Base-by-base conservation (phyloP, 2,329 filamentous ascomycete genomes). In the Aspergillus viridinutans region DNA sequence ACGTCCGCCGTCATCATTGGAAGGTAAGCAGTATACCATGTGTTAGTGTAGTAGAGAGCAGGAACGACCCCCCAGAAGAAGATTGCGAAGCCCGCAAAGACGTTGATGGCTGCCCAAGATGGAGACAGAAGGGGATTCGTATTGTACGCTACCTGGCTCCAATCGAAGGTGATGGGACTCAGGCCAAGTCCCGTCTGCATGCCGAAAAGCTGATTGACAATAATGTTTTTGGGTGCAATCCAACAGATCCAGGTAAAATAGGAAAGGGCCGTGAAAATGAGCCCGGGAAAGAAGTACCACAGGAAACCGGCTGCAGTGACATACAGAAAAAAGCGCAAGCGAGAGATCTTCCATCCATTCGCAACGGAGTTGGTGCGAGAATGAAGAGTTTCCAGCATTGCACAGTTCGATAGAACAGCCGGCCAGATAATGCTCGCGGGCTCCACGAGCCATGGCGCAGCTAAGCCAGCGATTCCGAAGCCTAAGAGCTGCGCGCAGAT, bases 1-100 rank as follows among this genome's bases (percentile, higher is more conserved):
- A 81, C 81, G 58, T 81, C 77, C 14, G 79, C 79, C 42, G 80
- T 82, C 64, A 83, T 80, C 25, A 87, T 79, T 1, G 84, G 83
- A 51, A 88, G 76, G 68, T 84, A 85, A 59, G 82, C 79, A 28
- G 82, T 73, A 58, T 59, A 69, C 71, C 72, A 75, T 59, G 82
- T 79, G 45, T 84, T 86, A 21, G 84, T 72, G 58, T 74, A 76
- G 54, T 72, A 74, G 2, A 76, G 60, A 1, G 62, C 69, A 0
- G 72, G 70, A 0, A 69, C 66, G 6, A 74, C 64, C 17, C 65
- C 60, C 55, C 67, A 66, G 55, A 68, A 67, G 45, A 67, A 68
- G 35, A 59, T 52, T 3, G 61, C 66, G 52, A 65, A 69, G 1
- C 64, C 66, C 4, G 54, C 61, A 49, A 72, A 72, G 40, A 71